Evolutionary conservation across 106 monocot genomes (phyloP), one percentile per base, ranked within the genome.

Genomic region (Acorus calamus): DNA sequence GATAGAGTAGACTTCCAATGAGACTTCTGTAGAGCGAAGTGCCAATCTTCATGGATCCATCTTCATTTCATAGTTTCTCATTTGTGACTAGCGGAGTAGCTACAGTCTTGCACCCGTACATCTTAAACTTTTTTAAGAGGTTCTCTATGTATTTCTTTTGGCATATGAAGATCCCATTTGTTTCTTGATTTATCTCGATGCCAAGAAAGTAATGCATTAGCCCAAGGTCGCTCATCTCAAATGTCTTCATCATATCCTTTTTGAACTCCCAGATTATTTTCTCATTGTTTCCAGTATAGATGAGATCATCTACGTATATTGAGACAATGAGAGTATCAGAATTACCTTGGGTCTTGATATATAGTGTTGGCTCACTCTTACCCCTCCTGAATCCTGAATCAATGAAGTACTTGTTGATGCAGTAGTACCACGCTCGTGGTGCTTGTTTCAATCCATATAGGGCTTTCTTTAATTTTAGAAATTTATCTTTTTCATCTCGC

Each of bases 391-490:
- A 72, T 2, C 72, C 72, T 6, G 49, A 7, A 8, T 61, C n/a
- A n/a, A 12, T 3, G 43, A 72, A 12, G 44, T 7, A n/a, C 2
- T 10, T 7, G 41, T 64, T 53, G 42, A 71, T 6, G 52, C 46
- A 46, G n/a, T 4, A 0, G 11, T 71, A 46, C 63, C 63, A 56
- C 3, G 71, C 71, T 2, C 63, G 12, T 10, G 70, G 70, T 14
- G 61, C 70, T 52, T 71, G 70, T 1, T 12, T 4, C 50, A 71
- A n/a, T 2, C 71, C 71, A 56, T 71, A 63, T 14, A 71, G 47
- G 2, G 71, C 71, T 51, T 71, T 71, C 41, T 46, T 59, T 14
- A 71, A 11, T 42, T 71, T 71, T 45, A 63, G 44, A 11, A 65
- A 58, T 46, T 57, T 0, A n/a, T 72, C 11, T 42, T 72, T 8